Conservation (phyloP, 768 basidiomycete genomes). For the Trametes villosa region DNA sequence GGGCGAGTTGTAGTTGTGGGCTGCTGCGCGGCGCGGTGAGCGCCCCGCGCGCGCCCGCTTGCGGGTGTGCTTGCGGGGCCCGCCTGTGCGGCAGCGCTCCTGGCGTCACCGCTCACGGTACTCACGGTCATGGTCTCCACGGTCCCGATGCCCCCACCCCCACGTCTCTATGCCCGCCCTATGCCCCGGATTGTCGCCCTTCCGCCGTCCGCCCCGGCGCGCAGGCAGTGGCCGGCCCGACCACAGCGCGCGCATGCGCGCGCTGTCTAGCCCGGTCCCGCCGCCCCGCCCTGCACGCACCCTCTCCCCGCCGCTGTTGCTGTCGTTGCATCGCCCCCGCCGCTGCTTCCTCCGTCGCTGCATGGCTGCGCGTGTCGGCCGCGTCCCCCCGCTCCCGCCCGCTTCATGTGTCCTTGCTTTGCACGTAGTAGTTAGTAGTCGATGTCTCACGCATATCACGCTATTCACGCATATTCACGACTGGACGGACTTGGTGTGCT, state of each 20-base stretch:
- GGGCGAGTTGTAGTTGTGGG: slow-evolving; percentile 25
- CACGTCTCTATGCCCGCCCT: slow-evolving; percentile 19
- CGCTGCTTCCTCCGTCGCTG: slow-evolving; percentile 13
- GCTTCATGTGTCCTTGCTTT: neutral
- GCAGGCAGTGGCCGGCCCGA: neutral
- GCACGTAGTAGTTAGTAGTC: slow-evolving; percentile 21
- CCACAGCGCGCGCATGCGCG: slow-evolving; percentile 21
- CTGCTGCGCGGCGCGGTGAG: slow-evolving; percentile 14
- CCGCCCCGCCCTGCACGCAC: neutral
- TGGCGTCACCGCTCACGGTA: neutral
- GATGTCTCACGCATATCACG: slow-evolving; percentile 25
- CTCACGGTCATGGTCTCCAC: slow-evolving; percentile 7
- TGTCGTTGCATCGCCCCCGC: neutral
- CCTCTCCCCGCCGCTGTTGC: neutral
- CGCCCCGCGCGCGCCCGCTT: slow-evolving; percentile 15
- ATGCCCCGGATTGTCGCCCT: slow-evolving; percentile 25
- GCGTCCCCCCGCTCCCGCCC: neutral
- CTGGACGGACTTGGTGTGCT: slow-evolving; percentile 1
- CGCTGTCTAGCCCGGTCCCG: slow-evolving; percentile 12
- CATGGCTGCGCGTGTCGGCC: slow-evolving; percentile 16
- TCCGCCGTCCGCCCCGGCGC: slow-evolving; percentile 1
- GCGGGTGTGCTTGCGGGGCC: slow-evolving; percentile 21
- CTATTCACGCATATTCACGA: slow-evolving; percentile 26
- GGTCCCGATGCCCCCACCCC: slow-evolving; percentile 9
- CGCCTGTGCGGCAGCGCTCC: slow-evolving; percentile 25